Base-by-base conservation (phyloP, 495 filamentous ascomycete genomes). In the Hyaloscypha bicolor region DNA sequence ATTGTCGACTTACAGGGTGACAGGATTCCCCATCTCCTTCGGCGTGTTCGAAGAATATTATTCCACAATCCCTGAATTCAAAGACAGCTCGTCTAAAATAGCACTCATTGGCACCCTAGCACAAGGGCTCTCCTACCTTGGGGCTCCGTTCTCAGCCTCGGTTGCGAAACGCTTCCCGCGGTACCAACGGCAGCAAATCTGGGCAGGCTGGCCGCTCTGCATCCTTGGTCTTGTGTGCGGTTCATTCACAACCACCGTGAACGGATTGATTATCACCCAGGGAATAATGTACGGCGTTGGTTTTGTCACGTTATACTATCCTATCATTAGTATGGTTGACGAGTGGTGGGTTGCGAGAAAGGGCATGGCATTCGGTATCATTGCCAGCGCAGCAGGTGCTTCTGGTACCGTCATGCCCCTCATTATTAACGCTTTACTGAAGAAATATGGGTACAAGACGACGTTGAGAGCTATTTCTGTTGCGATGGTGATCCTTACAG, bases 281-380 rank as follows among this genome's bases (percentile, higher is more conserved):
- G 78, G 78, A 2, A 57, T 78, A 11, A 72, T 78, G 52, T 80
- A 80, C 63, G 78, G 78, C 8, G 31, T 76, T 8, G 77, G 77
- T 11, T 79, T 79, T 63, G 69, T 76, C 19, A 73, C 73, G 12
- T 64, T 79, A 64, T 76, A 73, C 52, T 78, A 72, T 35, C 77
- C 77, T 19, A 75, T 80, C 65, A 64, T 76, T 32, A 72, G 72
- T 29, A 76, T 81, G 71, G 65, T 80, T 1, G 79, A 81, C 60
- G 78, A 78, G 60, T 82, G 74, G 74, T 82, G 77, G 70, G 69
- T 77, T 22, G 53, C 65, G 55, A 75, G 75, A 11, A 74, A 79
- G 12, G 80, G 79, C 0, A 74, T 81, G 64, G 80, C 80, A 16
- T 80, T 78, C 67, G 80, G 80, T 0, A 58, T 82, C 55, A 71